Evolutionary conservation across 257 asterid genomes (phyloP).

Genomic region (Vinca minor): DNA sequence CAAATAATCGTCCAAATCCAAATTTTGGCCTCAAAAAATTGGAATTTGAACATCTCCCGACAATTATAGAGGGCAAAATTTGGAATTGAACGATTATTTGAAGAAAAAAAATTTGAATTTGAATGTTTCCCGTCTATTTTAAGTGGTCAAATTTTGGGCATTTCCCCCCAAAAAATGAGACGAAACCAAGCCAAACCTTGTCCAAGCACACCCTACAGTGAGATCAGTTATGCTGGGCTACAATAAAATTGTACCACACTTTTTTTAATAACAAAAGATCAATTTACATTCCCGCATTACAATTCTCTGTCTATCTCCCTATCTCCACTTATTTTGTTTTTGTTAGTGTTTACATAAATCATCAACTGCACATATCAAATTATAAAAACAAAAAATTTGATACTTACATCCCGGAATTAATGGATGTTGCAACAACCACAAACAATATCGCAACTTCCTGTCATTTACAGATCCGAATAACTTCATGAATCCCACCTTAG

Average conservation of each 20-base stretch:
- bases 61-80: no score
- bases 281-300: slow-evolving; percentile 14
- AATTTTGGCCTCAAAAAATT: no score
- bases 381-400: background rate
- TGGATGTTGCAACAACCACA: background rate
- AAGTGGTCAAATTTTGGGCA: no score
- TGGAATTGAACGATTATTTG: no score
- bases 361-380: slow-evolving; percentile 2
- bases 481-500: background rate
- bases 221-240: background rate
- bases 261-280: background rate
- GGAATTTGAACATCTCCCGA: no score
- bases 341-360: slow-evolving; percentile 11
- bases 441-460: slow-evolving; percentile 1
- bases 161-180: no score
- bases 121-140: no score
- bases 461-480: slow-evolving; percentile 2
- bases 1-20: no score
- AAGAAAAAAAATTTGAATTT: no score
- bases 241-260: background rate
- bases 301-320: slow-evolving; percentile 7
- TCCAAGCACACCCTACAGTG: background rate
- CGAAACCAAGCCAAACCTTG: no score
- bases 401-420: slow-evolving; percentile 6
- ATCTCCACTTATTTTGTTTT: background rate